Evolutionary conservation across 768 basidiomycete species (phyloP), one percentile per base, ranked within the genome.

Genomic region (Hirschioporus abietinus): DNA sequence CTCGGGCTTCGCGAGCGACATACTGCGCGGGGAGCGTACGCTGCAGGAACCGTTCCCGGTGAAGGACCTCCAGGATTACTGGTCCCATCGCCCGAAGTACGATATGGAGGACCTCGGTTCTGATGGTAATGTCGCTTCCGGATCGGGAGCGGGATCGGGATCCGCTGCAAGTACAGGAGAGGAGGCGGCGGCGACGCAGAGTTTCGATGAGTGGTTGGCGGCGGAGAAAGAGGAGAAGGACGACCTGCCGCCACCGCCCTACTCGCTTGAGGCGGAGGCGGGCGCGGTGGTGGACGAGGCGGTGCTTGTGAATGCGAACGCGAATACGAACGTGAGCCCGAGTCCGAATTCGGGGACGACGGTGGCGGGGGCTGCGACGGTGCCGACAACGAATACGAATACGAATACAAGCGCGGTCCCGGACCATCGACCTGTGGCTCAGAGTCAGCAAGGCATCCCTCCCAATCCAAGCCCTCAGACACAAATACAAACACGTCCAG

Each of bases 31-130:
- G 57, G 89, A 89, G 70, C 84, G 87, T n/a, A 77, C 78, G 58
- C 78, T 92, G 8, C 79, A 79, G 52, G 88, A 89, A 63, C 81
- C 84, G 0, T 87, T 92, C 67, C 89, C 90, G 0, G 76, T 80
- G 35, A 90, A 91, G 67, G 90, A 91, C 70, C 73, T 92, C 10
- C 83, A 89, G 68, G 89, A 92, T 72, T 93, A 90, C 72, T 92
- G 90, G 90, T 73, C 82, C 9, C 79, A 83, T 36, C 78, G 88
- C 6, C 89, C 90, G 23, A 81, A 76, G 63, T 87, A 84, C 66
- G 88, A 88, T 61, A 69, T 71, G 58, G 67, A 66, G 12, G 64
- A 61, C 4, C 59, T 64, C 26, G 10, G 26, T 59, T 2, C 30
- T 30, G 8, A 8, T 30, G 30, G 30, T 3, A 8, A 8, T 8